These are phyloP conservation scores for Sarcomyxa edulis DNA, from an alignment of 768 basidiomycete species.

Conservation along the genomic window DNA sequence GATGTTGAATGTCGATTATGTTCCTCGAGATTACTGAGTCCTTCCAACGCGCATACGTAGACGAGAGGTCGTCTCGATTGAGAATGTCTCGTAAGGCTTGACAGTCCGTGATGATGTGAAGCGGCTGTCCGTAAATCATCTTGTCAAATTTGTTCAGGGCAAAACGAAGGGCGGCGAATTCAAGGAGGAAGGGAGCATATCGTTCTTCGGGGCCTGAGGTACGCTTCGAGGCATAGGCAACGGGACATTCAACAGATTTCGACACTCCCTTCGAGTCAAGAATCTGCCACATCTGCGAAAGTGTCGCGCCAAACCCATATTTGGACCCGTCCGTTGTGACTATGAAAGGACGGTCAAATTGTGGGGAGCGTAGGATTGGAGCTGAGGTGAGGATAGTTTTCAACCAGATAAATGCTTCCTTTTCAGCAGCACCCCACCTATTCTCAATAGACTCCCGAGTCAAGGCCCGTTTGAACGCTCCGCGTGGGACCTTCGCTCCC, in stretches of 20 bases:
- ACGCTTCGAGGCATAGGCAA: constrained; percentile 27
- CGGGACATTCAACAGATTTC: constrained; percentile 16
- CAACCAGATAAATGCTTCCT: too few relatives aligned
- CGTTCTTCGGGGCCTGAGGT: constrained; percentile 22
- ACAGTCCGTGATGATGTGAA: constrained; percentile 31
- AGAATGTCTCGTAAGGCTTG: constrained; percentile 26
- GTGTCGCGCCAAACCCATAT: constrained; percentile 25
- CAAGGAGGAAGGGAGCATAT: constrained; percentile 27
- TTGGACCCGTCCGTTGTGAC: constrained; percentile 32
- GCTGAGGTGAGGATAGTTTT: too few relatives aligned
- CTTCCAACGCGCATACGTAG: constrained; percentile 25
- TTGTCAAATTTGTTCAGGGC: constrained; percentile 21
- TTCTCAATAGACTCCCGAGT: too few relatives aligned
- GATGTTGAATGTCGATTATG: too few relatives aligned
- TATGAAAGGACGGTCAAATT: constrained; percentile 27
- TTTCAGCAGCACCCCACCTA: too few relatives aligned
- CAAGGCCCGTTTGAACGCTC: too few relatives aligned
- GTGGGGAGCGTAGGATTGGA: constrained; percentile 18
- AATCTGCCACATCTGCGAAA: constrained; percentile 18
- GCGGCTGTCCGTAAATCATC: constrained; percentile 20
- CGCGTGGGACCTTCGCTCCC: too few relatives aligned
- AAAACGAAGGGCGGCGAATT: constrained; percentile 32
- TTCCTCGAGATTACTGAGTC: too few relatives aligned
- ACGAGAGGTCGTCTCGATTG: constrained; percentile 16
- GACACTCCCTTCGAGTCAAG: constrained; percentile 15